Conservation (phyloP, 352 stramenopile species). For the Phytophthora foliorum region DNA sequence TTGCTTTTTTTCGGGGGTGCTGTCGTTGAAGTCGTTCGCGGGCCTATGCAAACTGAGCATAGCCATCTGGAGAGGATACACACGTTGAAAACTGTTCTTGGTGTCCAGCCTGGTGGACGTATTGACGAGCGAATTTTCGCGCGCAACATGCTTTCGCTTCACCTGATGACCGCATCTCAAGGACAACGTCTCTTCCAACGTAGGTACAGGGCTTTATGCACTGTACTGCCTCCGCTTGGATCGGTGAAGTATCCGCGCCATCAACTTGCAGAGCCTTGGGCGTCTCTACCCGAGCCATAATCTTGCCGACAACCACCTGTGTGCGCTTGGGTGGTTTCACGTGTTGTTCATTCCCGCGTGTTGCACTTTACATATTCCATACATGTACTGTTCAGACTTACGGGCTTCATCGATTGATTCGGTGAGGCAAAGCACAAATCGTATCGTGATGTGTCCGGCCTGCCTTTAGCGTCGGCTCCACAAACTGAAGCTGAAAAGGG, state of each 20-base stretch:
- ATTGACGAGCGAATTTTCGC: conserved; percentile 18
- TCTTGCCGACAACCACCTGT: conserved; percentile 5
- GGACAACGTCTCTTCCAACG: too few relatives aligned
- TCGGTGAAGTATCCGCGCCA: neutral
- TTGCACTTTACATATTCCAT: too few relatives aligned
- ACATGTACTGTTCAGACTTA: too few relatives aligned
- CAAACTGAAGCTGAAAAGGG: conserved; percentile 25
- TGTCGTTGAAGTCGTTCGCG: conserved; percentile 11
- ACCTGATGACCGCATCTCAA: neutral
- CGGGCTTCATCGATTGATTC: conserved; percentile 16
- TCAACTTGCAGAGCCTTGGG: neutral
- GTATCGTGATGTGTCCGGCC: conserved; percentile 10
- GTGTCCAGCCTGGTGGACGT: neutral
- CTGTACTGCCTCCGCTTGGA: neutral
- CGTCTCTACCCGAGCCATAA: conserved; percentile 12
- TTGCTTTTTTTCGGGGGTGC: neutral
- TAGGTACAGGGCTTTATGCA: neutral
- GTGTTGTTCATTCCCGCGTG: conserved; percentile 1
- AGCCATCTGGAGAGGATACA: neutral
- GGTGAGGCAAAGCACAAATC: conserved; percentile 24
- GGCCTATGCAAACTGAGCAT: conserved; percentile 18
- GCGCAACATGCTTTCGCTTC: neutral
- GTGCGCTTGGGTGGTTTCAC: neutral
- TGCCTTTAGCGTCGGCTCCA: conserved; percentile 16
- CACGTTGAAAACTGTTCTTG: conserved; percentile 4